Conservation (phyloP, 1,139 yeast species). For the Geotrichum fermentans region DNA sequence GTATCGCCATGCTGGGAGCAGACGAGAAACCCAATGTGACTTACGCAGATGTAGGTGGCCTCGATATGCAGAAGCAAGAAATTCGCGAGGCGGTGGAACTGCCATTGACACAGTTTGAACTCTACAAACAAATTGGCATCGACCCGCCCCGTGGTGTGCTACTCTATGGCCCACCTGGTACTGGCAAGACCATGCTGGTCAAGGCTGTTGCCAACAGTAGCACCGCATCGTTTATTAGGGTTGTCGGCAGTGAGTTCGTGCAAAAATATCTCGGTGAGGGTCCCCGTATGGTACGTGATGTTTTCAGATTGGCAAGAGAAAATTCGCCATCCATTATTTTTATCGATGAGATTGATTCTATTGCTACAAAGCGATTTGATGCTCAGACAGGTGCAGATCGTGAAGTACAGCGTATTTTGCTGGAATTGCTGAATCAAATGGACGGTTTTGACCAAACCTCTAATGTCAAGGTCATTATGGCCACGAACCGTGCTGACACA, state of each 20-base stretch:
- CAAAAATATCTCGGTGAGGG: conserved; percentile 99
- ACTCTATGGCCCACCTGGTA: conserved; percentile 98
- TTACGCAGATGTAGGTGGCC: conserved; percentile 94
- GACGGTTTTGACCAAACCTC: conserved; percentile 97
- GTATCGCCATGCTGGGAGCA: conserved; percentile 90
- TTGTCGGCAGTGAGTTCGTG: conserved; percentile 96
- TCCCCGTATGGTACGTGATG: conserved; percentile 98
- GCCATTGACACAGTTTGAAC: conserved; percentile 92
- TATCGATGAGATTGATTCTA: conserved; percentile 97
- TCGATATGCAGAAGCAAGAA: conserved; percentile 98
- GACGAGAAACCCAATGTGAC: conserved; percentile 83
- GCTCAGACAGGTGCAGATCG: conserved; percentile 99
- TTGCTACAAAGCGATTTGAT: conserved; percentile 97
- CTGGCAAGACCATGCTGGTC: conserved; percentile 98
- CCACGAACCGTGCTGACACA: conserved; percentile 96
- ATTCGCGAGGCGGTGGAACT: conserved; percentile 97
- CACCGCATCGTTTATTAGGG: conserved; percentile 92
- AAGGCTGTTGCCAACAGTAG: conserved; percentile 98
- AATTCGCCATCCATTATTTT: conserved; percentile 95
- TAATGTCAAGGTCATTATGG: conserved; percentile 97
- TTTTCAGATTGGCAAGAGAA: conserved; percentile 93
- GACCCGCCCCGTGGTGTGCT: conserved; percentile 98
- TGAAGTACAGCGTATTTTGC: conserved; percentile 95
- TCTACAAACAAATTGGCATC: conserved; percentile 95
- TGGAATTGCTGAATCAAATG: conserved; percentile 96